Base-by-base conservation (phyloP, 768 basidiomycete species). In the Filobasidium wieringae region DNA sequence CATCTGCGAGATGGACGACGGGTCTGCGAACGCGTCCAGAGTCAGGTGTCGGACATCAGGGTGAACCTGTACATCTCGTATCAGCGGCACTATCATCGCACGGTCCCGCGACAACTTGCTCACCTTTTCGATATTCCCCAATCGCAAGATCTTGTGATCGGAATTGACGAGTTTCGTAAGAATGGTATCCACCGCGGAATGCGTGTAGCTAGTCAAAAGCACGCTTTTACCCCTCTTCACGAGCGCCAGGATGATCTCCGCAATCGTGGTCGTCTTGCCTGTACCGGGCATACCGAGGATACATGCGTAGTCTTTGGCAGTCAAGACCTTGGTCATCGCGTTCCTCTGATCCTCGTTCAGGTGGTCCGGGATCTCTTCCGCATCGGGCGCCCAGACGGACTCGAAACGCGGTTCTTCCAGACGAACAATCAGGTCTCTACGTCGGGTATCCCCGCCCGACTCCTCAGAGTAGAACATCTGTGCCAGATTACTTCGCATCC, bases 251-350 rank as follows among this genome's bases (percentile, higher is more conserved):
- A 97, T 91, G 49, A 95, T 80, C 31, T 88, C 84, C 0, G 87
- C 88, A 60, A 95, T 86, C 4, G 95, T 86, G 0, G 90, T 93
- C 40, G 93, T 95, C 75, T 99, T 99, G 7, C 95, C 93, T 4
- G 93, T 97, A 0, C 95, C 95, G 7, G 95, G 95, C 95, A 97
- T 96, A 15, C 95, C 95, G 7, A 97, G 78, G 27, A 99, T 81
- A 57, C 97, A 75, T 0, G 92, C 85, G 69, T 96, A 99, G 71
- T 99, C 91, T 57, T 81, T 77, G 1, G 95, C 89, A 6, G 78
- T 75, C 26, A 97, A 70, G 2, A 85, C 87, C 65, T 83, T 86
- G 22, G 75, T 72, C 71, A 93, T 79, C 1, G 92, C 93, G 7
- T 71, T 64, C 66, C 76, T 62, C 74, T 99, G 95, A 55, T 82